phyloP scores from a whole-genome alignment of 108 stramenopile genomes.

The Chaetoceros tenuissimus region DNA sequence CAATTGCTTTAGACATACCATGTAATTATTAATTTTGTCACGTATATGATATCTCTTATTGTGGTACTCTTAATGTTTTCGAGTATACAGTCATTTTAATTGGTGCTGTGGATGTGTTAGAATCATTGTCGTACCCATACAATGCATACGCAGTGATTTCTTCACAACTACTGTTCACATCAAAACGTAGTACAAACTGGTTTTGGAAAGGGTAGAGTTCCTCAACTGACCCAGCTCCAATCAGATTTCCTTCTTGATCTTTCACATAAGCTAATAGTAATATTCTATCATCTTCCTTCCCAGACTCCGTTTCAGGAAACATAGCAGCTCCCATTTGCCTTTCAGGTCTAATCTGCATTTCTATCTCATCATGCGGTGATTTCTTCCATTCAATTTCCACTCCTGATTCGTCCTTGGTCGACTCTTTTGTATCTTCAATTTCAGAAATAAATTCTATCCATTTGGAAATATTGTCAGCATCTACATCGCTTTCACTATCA shows the following conservation, averaged over 20 bases:
- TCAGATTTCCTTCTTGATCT: not conserved
- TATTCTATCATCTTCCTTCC: not conserved
- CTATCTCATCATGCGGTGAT: not conserved
- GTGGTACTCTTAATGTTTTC: too few relatives aligned
- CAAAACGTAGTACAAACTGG: not conserved
- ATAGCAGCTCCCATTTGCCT: not conserved
- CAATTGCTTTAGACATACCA: too few relatives aligned
- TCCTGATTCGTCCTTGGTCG: not conserved
- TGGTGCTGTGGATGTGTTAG: too few relatives aligned
- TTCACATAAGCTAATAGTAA: not conserved
- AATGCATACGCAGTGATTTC: not conserved
- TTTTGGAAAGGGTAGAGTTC: not conserved
- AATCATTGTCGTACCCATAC: not conserved
- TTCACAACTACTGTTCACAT: not conserved
- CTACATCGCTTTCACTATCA: not conserved
- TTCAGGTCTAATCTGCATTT: not conserved
- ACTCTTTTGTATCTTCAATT: too few relatives aligned
- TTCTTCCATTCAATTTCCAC: not conserved
- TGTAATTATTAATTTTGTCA: too few relatives aligned
- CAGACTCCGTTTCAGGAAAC: not conserved
- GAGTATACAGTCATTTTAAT: too few relatives aligned
- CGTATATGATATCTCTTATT: too few relatives aligned
- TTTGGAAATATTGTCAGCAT: not conserved
- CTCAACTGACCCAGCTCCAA: not conserved
- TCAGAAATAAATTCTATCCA: not conserved